Conservation (phyloP, 441 rosid species). For the Viola pubescens region DNA sequence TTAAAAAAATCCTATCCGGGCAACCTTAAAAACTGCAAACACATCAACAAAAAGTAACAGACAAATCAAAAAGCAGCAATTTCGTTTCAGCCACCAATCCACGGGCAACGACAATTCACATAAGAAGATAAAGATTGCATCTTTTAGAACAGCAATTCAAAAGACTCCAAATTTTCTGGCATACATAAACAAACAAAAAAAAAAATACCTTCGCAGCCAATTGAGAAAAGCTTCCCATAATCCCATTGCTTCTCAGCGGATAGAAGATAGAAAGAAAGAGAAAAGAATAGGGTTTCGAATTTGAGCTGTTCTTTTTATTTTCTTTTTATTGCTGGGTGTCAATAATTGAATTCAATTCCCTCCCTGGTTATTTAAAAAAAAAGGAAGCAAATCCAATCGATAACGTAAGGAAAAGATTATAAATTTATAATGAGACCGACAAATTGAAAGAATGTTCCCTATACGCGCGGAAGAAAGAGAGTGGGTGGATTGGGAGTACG, state of each 20-base stretch:
- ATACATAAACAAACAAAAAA: not conserved
- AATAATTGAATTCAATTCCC: slow-evolving; percentile 27
- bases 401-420: not conserved
- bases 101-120: too few species aligned
- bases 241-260: slow-evolving; percentile 32
- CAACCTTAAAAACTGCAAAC: too few species aligned
- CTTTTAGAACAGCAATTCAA: too few species aligned
- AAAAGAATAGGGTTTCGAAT: slow-evolving; percentile 6
- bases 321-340: not conserved
- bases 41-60: too few species aligned
- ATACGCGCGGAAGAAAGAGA: not conserved
- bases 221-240: slow-evolving; percentile 55
- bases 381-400: not conserved
- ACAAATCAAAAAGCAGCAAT: too few species aligned
- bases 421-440: not conserved
- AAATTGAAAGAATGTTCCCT: slow-evolving; percentile 5
- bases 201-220: slow-evolving; percentile 53
- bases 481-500: not conserved
- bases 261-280: not conserved
- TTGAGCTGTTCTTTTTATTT: not conserved
- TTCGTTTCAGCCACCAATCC: too few species aligned
- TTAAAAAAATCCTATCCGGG: too few species aligned
- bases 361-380: slow-evolving; percentile 20
- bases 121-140: too few species aligned
- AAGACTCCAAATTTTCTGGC: too few species aligned